Base-by-base conservation (phyloP, 1,284 basidiomycete species). In the Rhizoctonia solani region DNA sequence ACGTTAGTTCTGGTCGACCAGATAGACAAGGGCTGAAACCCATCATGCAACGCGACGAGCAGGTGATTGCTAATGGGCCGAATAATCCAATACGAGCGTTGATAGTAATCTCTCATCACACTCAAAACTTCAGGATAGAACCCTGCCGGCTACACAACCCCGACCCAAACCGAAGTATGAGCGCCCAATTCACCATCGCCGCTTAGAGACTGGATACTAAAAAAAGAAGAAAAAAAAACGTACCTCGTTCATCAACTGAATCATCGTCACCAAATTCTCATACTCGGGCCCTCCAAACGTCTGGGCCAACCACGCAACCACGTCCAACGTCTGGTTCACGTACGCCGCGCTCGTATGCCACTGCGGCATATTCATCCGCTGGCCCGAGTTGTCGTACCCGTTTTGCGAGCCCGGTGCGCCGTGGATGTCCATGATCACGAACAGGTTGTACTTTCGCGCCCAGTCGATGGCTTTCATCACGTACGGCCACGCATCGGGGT, bases 351-450 rank as follows among this genome's bases (percentile, higher is more conserved):
- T 70, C 25, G 69, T 72, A 21, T 76, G 75, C 81, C 80, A 83
- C n/a, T 72, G 68, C 32, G 77, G 75, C 21, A 72, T 70, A 5
- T 78, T 80, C 30, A 69, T 41, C 21, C 76, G 73, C 30, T 88
- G 87, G 4, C 93, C 93, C 13, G 89, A 92, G 77, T 93, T 93
- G 77, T 94, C 92, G 75, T 87, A 92, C 4, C 79, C 79, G 73
- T 84, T 80, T 70, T 79, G 78, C 23, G 72, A 74, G 25, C 77
- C 78, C 13, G 78, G 79, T 11, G 76, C 79, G 16, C 79, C 77
- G 68, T 81, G 80, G 19, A 92, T 78, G 76, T 92, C 90, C 54
- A 92, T 73, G 68, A 89, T 86, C 70, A 87, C 84, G 70, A 85
- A 82, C 16, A 90, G 72, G 9, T 76, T 77, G 71, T 87, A 77